These are phyloP conservation scores for Adenanthera pavonina DNA, from an alignment of 306 rosid genomes.

Conservation along the genomic window DNA sequence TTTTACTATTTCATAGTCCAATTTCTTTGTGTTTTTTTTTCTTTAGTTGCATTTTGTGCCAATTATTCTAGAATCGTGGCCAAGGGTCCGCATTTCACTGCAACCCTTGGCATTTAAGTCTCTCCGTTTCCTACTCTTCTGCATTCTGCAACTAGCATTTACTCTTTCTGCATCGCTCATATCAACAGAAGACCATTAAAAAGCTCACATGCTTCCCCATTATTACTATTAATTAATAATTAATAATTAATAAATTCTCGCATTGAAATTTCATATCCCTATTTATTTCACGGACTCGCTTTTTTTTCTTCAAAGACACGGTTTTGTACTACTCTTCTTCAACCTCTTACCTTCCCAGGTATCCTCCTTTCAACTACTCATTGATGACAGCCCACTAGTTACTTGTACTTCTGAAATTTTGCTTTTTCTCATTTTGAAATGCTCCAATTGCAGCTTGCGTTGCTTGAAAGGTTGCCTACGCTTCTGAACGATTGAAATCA, in stretches of 20 bases:
- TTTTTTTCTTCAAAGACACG: not conserved
- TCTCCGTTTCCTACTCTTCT: not conserved
- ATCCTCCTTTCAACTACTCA: slow-evolving; percentile 35
- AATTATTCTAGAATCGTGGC: not conserved
- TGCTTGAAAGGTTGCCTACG: slow-evolving; percentile 20
- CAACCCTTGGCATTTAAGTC: not conserved
- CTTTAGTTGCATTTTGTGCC: not conserved
- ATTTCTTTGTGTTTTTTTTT: not conserved
- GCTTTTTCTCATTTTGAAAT: not conserved
- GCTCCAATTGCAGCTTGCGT: slow-evolving; percentile 10
- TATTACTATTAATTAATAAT: not conserved
- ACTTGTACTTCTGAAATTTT: not conserved
- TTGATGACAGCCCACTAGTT: slow-evolving; percentile 11
- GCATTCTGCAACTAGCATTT: slow-evolving; percentile 1
- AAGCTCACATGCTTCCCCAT: slow-evolving; percentile 25
- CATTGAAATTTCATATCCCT: not conserved
- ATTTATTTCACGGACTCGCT: not conserved
- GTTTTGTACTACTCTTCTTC: slow-evolving; percentile 10
- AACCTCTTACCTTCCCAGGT: slow-evolving; percentile 33
- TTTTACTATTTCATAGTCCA: not conserved
- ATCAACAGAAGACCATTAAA: not conserved
- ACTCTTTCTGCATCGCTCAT: not conserved
- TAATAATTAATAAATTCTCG: not conserved
- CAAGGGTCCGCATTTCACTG: slow-evolving; percentile 2
- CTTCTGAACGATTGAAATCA: not conserved